Evolutionary conservation across 202 grass and related monocot genomes (phyloP).

Genomic region (Carex sylvatica): DNA sequence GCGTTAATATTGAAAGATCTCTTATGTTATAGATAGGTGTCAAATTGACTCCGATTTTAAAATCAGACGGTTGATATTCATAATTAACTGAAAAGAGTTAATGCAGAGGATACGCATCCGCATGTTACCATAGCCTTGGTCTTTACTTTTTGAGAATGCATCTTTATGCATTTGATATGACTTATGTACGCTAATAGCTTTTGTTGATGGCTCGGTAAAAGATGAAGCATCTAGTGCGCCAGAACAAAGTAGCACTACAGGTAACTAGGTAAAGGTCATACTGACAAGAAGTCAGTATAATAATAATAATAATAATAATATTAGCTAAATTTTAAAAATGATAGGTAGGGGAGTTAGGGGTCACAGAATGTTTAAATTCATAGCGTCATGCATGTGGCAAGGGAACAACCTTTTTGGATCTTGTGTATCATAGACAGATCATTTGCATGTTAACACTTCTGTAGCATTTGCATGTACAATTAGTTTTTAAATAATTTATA

Average conservation of each 20-base stretch:
- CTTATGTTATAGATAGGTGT: too few relatives aligned
- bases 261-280: not conserved
- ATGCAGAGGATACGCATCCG: too few relatives aligned
- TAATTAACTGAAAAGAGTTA: too few relatives aligned
- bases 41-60: too few relatives aligned
- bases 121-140: too few relatives aligned
- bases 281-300: conserved; percentile 9
- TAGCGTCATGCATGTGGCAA: conserved; percentile 19
- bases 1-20: too few relatives aligned
- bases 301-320: not conserved
- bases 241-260: conserved; percentile 1
- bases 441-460: not conserved
- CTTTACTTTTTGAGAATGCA: not conserved
- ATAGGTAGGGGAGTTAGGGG: conserved; percentile 17
- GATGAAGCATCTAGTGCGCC: not conserved
- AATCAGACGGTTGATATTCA: too few relatives aligned
- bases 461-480: not conserved
- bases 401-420: conserved; percentile 12
- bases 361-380: conserved; percentile 22
- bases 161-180: not conserved
- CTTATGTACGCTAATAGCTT: not conserved
- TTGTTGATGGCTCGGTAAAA: not conserved
- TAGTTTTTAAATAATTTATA: not conserved
- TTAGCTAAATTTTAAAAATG: conserved; percentile 7
- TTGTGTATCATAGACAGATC: not conserved